Base-by-base conservation (phyloP, 2,329 filamentous ascomycete species). In the Sporothrix mexicana region DNA sequence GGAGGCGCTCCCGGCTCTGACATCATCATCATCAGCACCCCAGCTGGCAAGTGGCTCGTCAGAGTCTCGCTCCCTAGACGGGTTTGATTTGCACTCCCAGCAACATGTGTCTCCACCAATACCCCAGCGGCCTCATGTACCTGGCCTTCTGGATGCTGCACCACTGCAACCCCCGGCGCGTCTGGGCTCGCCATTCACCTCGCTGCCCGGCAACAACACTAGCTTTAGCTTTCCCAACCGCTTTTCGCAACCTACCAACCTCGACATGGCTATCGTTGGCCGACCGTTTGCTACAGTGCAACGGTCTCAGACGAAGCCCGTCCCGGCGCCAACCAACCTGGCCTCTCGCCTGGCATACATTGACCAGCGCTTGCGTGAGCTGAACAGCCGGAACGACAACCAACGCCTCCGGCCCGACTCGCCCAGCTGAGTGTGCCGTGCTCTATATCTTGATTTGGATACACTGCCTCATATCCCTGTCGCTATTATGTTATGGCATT, bases 201-300 rank as follows among this genome's bases (percentile, higher is more conserved):
- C 53, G 20, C 59, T 57, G 17, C 51, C 53, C 25, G 59, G 53
- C 9, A 68, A 43, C 45, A 62, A 30, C 72, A 83, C 85, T 13
- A 89, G 86, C 79, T 85, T 88, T 77, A 90, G 88, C 62, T 89
- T 90, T 74, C 89, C 89, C n/a, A 88, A 87, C 73, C 85, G 89
- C 55, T 79, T 86, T 43, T 85, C 84, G 45, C 84, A 85, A 75
- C 82, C 84, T 2, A 80, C 81, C 13, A 82, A 81, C 55, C 81
- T 88, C 47, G 84, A 86, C 66, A 76, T 84, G 68, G 81, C 82
- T 23, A 79, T 83, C 70, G 79, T 85, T 72, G 83, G 84, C 4
- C 83, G 85, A 41, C 87, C 87, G 1, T 90, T 88, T 78, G 85
- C 88, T 12, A 91, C 88, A 0, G 82, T 89, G 49, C 87, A 89